Conservation (phyloP, 768 basidiomycete species). For the Cystofilobasidium ferigula region DNA sequence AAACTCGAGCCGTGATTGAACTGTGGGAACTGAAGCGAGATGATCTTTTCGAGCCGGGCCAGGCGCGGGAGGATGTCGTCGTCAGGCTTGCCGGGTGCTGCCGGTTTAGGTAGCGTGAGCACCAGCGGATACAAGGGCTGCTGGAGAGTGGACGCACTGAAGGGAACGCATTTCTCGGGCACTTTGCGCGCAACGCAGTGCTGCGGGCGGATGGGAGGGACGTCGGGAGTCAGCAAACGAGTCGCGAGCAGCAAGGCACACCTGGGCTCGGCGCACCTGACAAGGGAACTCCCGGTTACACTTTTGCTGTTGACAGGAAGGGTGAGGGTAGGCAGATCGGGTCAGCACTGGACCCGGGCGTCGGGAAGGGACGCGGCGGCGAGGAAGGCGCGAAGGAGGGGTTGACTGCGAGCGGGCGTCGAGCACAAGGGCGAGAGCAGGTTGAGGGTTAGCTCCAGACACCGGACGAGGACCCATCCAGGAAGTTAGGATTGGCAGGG, state of each 20-base stretch:
- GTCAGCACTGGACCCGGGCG: neutral
- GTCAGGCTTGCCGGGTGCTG: constrained; percentile 26
- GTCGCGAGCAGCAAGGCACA: neutral
- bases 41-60: constrained; percentile 23
- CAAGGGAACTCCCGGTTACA: constrained; percentile 24
- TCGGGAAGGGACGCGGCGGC: too few relatives aligned
- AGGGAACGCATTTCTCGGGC: constrained; percentile 22
- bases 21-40: constrained; percentile 24
- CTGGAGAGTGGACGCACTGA: constrained; percentile 10
- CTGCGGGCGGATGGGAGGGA: neutral
- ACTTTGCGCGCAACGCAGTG: constrained; percentile 24
- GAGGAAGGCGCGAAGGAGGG: neutral
- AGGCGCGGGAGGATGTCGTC: constrained; percentile 24
- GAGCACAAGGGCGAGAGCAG: neutral
- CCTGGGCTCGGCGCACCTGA: neutral
- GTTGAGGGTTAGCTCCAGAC: neutral
- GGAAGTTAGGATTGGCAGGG: neutral
- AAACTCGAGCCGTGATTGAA: constrained; percentile 16
- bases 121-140: neutral
- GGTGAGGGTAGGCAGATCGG: neutral
- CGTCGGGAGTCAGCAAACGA: neutral
- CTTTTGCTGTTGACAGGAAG: constrained; percentile 9
- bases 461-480: neutral
- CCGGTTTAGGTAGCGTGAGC: neutral
- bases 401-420: neutral